These are phyloP conservation scores for Hyaloperonospora brassicae DNA, from an alignment of 352 stramenopile genomes.

Conservation along the genomic window DNA sequence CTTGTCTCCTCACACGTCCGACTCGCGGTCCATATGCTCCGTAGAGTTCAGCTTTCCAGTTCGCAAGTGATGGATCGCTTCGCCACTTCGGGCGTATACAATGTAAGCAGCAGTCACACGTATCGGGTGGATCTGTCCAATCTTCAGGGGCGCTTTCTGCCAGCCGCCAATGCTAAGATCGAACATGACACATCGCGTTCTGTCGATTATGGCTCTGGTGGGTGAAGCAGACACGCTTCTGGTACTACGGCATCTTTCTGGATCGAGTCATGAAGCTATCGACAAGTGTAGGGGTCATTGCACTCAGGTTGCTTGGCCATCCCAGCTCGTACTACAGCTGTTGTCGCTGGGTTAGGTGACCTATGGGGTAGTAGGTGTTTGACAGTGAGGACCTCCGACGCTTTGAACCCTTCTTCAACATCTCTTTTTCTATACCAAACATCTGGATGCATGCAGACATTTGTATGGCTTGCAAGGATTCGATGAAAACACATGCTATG, in stretches of 20 bases:
- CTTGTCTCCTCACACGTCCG: too few species aligned
- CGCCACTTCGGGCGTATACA: conserved; percentile 1
- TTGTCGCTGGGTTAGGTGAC: too few species aligned
- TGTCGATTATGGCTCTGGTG: not conserved
- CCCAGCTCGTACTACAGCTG: not conserved
- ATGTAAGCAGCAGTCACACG: too few species aligned
- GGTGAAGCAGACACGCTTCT: not conserved
- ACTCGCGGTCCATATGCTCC: too few species aligned
- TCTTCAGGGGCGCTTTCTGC: conserved; percentile 19
- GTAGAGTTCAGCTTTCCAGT: too few species aligned
- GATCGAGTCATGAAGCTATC: conserved; percentile 11
- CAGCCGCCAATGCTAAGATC: conserved; percentile 4
- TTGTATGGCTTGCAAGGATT: too few species aligned
- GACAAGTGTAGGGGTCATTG: not conserved
- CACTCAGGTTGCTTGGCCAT: conserved; percentile 17
- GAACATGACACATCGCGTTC: conserved; percentile 12
- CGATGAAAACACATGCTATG: too few species aligned
- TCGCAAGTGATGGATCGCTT: not conserved
- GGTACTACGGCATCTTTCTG: conserved; percentile 14
- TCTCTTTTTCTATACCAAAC: too few species aligned
- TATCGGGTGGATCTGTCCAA: conserved; percentile 3
- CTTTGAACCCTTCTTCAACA: too few species aligned
- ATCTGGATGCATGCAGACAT: too few species aligned
- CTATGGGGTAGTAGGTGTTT: too few species aligned
- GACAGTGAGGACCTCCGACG: too few species aligned